Conservation (phyloP, 352 stramenopile species). For the Globisporangium canariense region DNA sequence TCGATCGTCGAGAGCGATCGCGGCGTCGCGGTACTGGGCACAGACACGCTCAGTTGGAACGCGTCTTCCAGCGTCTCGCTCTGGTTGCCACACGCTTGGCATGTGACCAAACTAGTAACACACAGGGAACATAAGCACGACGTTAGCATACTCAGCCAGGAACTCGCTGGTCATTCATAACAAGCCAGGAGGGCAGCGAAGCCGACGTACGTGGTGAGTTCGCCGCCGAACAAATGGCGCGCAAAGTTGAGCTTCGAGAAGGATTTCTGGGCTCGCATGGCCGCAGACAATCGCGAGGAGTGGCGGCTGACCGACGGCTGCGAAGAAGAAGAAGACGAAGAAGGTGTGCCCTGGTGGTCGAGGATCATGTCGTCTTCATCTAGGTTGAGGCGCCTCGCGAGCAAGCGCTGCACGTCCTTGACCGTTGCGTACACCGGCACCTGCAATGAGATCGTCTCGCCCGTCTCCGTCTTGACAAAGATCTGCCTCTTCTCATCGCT, state of each 20-base stretch:
- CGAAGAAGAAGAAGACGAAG: neutral
- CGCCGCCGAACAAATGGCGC: slow-evolving; percentile 52
- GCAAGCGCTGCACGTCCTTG: slow-evolving; percentile 47
- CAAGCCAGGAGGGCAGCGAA: neutral
- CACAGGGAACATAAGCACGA: neutral
- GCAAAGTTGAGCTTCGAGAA: slow-evolving; percentile 61
- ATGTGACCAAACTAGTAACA: slow-evolving; percentile 33
- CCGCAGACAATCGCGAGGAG: slow-evolving; percentile 24
- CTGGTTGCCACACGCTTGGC: slow-evolving; percentile 40
- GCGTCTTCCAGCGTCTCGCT: slow-evolving; percentile 56
- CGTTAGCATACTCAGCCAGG: neutral
- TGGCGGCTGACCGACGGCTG: slow-evolving; percentile 11
- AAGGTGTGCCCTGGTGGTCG: slow-evolving; percentile 5
- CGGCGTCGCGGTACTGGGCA: slow-evolving; percentile 24
- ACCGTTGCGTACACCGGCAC: slow-evolving; percentile 42
- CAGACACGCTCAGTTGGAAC: slow-evolving; percentile 59
- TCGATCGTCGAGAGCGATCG: slow-evolving; percentile 29
- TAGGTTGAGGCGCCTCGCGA: slow-evolving; percentile 52
- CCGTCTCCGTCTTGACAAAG: slow-evolving; percentile 62
- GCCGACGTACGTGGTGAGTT: slow-evolving; percentile 47
- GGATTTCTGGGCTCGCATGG: slow-evolving; percentile 24
- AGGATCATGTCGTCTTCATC: slow-evolving; percentile 59
- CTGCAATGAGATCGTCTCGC: slow-evolving; percentile 58
- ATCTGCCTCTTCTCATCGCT: slow-evolving; percentile 41
- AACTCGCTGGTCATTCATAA: neutral